These are phyloP conservation scores for Aureobasidium musti DNA, from an alignment of 2,329 filamentous ascomycete species.

Conservation along the genomic window DNA sequence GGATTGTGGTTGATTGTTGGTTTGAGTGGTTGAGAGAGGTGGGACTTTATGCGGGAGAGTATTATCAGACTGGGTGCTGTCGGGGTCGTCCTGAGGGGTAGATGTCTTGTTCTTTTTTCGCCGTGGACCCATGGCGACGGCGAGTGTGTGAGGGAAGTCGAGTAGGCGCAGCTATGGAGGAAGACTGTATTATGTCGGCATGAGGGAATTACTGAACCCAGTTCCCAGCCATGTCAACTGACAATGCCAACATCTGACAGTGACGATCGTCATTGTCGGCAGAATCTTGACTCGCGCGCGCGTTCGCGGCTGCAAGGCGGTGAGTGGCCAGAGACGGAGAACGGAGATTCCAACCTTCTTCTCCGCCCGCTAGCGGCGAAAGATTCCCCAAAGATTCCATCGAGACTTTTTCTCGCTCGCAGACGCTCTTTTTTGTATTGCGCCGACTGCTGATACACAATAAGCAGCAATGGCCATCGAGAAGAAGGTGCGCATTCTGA, in stretches of 20 bases:
- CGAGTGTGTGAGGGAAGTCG: neutral
- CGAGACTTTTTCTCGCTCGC: conserved; percentile 21
- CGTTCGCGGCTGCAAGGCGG: neutral
- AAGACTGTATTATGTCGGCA: neutral
- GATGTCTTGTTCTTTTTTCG: conserved; percentile 47
- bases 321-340: neutral
- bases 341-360: neutral
- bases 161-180: neutral
- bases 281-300: conserved; percentile 1
- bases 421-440: neutral
- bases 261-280: conserved; percentile 10
- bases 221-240: conserved; percentile 11
- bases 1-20: neutral
- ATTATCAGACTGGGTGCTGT: conserved; percentile 21
- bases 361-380: conserved; percentile 18
- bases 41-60: neutral
- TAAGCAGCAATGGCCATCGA: conserved; percentile 77
- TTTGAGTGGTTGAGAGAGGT: neutral
- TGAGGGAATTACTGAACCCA: neutral
- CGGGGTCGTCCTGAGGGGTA: neutral
- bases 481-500: conserved; percentile 69
- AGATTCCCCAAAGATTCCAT: neutral
- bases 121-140: conserved; percentile 30
- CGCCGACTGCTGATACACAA: neutral
- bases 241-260: conserved; percentile 20